Percentiles rank a stretch among this genome's conserved stretches.
Conservation (phyloP, 352 stramenopile species). For the Globisporangium lucens region DNA sequence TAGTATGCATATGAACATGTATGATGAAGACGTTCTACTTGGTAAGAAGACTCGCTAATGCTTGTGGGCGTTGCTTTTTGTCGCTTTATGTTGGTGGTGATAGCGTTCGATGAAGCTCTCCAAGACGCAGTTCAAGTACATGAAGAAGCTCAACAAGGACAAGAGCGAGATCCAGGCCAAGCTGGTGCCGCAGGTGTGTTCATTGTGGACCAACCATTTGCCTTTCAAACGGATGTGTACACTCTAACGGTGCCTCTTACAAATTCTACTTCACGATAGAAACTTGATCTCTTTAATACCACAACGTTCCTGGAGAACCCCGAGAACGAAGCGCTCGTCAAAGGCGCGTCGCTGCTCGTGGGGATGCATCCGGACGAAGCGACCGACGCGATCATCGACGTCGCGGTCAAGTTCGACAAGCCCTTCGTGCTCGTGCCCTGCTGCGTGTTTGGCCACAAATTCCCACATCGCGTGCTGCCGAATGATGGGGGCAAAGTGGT, state of each 20-base stretch:
- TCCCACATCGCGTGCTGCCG: conserved; percentile 60
- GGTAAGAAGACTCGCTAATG: background rate
- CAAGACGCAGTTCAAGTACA: conserved; percentile 62
- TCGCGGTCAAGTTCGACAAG: conserved; percentile 87
- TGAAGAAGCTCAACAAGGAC: conserved; percentile 59
- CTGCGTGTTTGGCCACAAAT: conserved; percentile 93
- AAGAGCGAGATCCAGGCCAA: conserved; percentile 21
- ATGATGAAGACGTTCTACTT: background rate
- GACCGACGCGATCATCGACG: conserved; percentile 93
- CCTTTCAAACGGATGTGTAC: too few relatives aligned
- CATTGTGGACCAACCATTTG: background rate
- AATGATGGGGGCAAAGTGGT: conserved; percentile 48
- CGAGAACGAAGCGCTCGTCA: conserved; percentile 50
- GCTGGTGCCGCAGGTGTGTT: conserved; percentile 53
- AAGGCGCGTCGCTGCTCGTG: conserved; percentile 78
- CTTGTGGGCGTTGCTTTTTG: conserved; percentile 9
- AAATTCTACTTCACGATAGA: conserved; percentile 13
- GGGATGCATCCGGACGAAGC: conserved; percentile 95
- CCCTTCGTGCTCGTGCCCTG: conserved; percentile 96
- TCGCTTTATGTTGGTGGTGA: conserved; percentile 8
- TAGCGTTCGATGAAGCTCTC: conserved; percentile 74
- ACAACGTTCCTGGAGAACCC: conserved; percentile 50
- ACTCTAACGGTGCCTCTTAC: too few relatives aligned
- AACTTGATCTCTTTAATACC: conserved; percentile 57
- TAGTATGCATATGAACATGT: background rate